Conservation (phyloP, 768 basidiomycete genomes). For the Amanita subjunquillea region DNA sequence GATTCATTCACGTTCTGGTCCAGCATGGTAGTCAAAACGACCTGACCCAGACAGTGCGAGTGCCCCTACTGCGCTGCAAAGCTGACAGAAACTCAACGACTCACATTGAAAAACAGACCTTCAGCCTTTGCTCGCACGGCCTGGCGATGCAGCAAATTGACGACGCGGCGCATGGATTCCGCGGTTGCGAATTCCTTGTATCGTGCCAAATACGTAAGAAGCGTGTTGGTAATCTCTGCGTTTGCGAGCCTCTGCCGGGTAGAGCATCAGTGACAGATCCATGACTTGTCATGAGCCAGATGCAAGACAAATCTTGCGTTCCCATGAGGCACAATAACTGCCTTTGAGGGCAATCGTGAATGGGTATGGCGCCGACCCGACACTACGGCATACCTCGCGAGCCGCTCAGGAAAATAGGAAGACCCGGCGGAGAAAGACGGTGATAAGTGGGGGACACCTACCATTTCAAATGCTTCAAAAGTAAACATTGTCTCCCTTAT, state of each 20-base stretch:
- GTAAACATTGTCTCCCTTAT: conserved; percentile 83
- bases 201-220: conserved; percentile 71
- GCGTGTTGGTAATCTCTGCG: conserved; percentile 75
- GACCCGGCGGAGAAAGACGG: conserved; percentile 1
- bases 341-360: neutral
- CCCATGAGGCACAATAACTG: neutral
- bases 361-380: neutral
- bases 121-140: conserved; percentile 89
- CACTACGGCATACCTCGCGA: neutral
- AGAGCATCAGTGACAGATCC: neutral
- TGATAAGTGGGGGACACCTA: conserved; percentile 23
- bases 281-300: neutral
- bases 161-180: conserved; percentile 85
- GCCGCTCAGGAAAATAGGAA: neutral
- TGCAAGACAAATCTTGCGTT: neutral
- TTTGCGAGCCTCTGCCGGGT: conserved; percentile 75
- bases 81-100: conserved; percentile 12
- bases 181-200: conserved; percentile 73
- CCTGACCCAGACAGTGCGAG: no score
- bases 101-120: conserved; percentile 89
- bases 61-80: neutral
- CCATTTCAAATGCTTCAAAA: conserved; percentile 86
- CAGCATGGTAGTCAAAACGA: conserved; percentile 1
- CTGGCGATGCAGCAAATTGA: conserved; percentile 83
- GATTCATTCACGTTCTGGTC: neutral